Conservation (phyloP, 306 rosid genomes). For the Cicer chorassanicum region DNA sequence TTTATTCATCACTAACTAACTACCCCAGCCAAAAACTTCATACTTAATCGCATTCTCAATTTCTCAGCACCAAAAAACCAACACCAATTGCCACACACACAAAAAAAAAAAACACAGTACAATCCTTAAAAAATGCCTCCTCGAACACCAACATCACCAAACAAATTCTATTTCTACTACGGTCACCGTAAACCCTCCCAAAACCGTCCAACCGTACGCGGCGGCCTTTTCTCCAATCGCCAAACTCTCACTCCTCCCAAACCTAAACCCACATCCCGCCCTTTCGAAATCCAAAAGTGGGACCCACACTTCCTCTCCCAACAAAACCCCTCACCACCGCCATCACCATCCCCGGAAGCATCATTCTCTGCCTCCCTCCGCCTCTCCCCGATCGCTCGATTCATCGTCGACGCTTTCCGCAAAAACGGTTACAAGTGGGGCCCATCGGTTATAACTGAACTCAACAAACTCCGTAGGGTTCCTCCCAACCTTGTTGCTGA, state of each 20-base stretch:
- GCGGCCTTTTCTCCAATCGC: slow-evolving; percentile 73
- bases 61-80: too few relatives aligned
- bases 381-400: slow-evolving; percentile 75
- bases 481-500: slow-evolving; percentile 70
- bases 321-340: slow-evolving; percentile 6
- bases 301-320: slow-evolving; percentile 59
- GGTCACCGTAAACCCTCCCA: slow-evolving; percentile 81
- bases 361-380: slow-evolving; percentile 49
- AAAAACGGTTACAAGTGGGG: slow-evolving; percentile 63
- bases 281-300: slow-evolving; percentile 67
- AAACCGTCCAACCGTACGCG: slow-evolving; percentile 75
- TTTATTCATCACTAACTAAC: too few relatives aligned
- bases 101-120: too few relatives aligned
- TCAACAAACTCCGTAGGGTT: slow-evolving; percentile 76
- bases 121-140: slow-evolving; percentile 58
- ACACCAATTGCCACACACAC: background rate
- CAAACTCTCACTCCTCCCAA: slow-evolving; percentile 42
- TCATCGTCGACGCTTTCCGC: slow-evolving; percentile 70
- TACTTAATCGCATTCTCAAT: too few relatives aligned
- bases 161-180: slow-evolving; percentile 59
- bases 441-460: slow-evolving; percentile 60
- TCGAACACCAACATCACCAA: slow-evolving; percentile 50
- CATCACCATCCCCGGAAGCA: slow-evolving; percentile 30
- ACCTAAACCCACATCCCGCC: slow-evolving; percentile 38
- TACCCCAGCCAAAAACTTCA: too few relatives aligned